Percentiles rank a stretch among this genome's conserved stretches.
These are phyloP conservation scores for Penicillium waksmanii DNA, from an alignment of 495 filamentous ascomycete species.

Conservation along the genomic window DNA sequence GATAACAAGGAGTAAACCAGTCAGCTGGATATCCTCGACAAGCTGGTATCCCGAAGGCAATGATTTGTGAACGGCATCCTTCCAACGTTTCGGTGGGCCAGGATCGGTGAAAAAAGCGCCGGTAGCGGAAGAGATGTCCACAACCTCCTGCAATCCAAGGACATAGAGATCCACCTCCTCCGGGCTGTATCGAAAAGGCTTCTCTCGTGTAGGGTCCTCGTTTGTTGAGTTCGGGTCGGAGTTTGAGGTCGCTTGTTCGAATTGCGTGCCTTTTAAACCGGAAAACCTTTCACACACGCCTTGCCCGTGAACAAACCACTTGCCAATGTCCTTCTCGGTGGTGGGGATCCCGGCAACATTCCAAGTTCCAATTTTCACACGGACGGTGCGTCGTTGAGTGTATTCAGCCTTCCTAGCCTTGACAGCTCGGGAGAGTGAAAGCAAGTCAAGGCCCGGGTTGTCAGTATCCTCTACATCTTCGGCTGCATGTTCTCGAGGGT, in stretches of 20 bases:
- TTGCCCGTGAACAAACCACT: slow-evolving; percentile 81
- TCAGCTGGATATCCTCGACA: slow-evolving; percentile 79
- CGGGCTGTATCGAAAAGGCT: slow-evolving; percentile 24
- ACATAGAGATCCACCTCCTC: slow-evolving; percentile 86
- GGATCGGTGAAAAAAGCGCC: slow-evolving; percentile 75
- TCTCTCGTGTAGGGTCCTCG: slow-evolving; percentile 6
- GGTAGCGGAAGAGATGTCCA: slow-evolving; percentile 74
- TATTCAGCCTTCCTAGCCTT: slow-evolving; percentile 78
- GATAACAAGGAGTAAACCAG: slow-evolving; percentile 82
- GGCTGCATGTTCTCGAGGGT: slow-evolving; percentile 22
- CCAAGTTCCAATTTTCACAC: slow-evolving; percentile 90
- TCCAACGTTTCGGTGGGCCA: slow-evolving; percentile 73
- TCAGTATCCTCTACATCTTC: slow-evolving; percentile 30
- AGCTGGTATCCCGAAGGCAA: slow-evolving; percentile 77
- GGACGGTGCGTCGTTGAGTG: slow-evolving; percentile 66
- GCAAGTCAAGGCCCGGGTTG: slow-evolving; percentile 33
- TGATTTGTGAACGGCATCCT: slow-evolving; percentile 67
- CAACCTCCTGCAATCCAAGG: slow-evolving; percentile 87
- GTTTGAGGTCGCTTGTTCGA: slow-evolving; percentile 21
- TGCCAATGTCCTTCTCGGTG: slow-evolving; percentile 82
- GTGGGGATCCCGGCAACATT: slow-evolving; percentile 85
- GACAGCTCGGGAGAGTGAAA: slow-evolving; percentile 61
- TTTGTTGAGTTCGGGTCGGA: slow-evolving; percentile 4
- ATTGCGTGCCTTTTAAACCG: slow-evolving; percentile 48
- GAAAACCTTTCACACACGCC: slow-evolving; percentile 65